Evolutionary conservation across 495 filamentous ascomycete genomes (phyloP).

Genomic region (Aspergillus homomorphus): DNA sequence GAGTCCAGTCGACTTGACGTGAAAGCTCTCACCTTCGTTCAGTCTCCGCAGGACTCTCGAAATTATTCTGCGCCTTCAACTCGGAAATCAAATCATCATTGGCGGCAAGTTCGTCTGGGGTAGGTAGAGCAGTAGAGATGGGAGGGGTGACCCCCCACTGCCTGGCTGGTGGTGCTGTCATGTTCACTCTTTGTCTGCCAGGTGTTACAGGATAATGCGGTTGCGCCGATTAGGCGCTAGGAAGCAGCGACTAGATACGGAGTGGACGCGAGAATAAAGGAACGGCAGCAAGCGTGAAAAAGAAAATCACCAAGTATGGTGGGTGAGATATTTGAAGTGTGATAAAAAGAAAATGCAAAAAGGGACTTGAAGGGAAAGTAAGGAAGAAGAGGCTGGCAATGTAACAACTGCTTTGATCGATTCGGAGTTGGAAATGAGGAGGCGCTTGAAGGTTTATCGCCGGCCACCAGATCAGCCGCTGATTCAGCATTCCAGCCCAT

Average conservation of each 20-base stretch:
- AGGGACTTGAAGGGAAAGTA: neutral
- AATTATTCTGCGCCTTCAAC: constrained; percentile 80
- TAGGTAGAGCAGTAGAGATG: constrained; percentile 74
- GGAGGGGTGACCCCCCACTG: constrained; percentile 84
- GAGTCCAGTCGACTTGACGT: neutral
- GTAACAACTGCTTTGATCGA: neutral
- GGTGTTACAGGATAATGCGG: constrained; percentile 13
- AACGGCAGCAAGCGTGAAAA: neutral
- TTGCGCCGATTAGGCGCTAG: constrained; percentile 8
- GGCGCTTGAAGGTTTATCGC: neutral
- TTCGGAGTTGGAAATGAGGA: constrained; percentile 5
- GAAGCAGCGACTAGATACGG: neutral
- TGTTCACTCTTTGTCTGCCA: constrained; percentile 40
- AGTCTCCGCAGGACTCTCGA: constrained; percentile 76
- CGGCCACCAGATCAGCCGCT: neutral
- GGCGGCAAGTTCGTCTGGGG: constrained; percentile 65
- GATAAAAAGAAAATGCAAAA: neutral
- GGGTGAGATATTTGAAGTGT: neutral
- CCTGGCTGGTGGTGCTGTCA: constrained; percentile 44
- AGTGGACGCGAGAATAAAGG: neutral
- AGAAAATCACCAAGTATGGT: neutral
- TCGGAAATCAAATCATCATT: constrained; percentile 78
- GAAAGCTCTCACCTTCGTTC: constrained; percentile 59
- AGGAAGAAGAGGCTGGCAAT: constrained; percentile 1
- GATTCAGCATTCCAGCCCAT: constrained; percentile 2